These are phyloP conservation scores for Crepidotus variabilis DNA, from an alignment of 768 basidiomycete species.

Conservation along the genomic window DNA sequence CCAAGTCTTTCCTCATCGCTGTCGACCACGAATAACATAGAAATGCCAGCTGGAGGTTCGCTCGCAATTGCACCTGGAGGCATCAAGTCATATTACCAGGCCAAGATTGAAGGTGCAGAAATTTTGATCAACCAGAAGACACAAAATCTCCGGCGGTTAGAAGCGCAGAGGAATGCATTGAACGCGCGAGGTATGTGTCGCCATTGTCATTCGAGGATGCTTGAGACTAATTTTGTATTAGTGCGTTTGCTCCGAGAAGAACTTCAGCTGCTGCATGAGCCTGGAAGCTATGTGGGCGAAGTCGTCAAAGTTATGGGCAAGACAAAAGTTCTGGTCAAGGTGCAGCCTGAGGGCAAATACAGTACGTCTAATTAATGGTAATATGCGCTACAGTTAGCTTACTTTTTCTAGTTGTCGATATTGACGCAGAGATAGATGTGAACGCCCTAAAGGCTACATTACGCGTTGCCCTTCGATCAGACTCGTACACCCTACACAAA, in stretches of 20 bases:
- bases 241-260: conserved; percentile 91
- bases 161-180: conserved; percentile 95
- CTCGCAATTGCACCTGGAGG: conserved; percentile 51
- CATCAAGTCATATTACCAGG: conserved; percentile 89
- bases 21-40: background rate
- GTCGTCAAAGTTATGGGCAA: conserved; percentile 99
- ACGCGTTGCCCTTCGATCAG: conserved; percentile 93
- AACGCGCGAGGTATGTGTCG: conserved; percentile 78
- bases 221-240: conserved; percentile 23
- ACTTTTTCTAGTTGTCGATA: conserved; percentile 74
- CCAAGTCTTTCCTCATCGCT: background rate
- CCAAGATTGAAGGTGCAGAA: conserved; percentile 93
- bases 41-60: conserved; percentile 26
- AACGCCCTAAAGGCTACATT: conserved; percentile 76
- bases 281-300: conserved; percentile 97
- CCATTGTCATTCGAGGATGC: too few relatives aligned
- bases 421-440: conserved; percentile 85
- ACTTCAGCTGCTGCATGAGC: conserved; percentile 88
- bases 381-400: background rate
- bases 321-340: conserved; percentile 97
- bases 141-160: conserved; percentile 90
- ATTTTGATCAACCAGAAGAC: conserved; percentile 94
- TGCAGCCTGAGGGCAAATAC: conserved; percentile 99
- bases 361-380: conserved; percentile 51
- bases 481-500: conserved; percentile 95